phyloP scores from a whole-genome alignment of 148 eudicot species.

The Gaultheria prostrata region DNA sequence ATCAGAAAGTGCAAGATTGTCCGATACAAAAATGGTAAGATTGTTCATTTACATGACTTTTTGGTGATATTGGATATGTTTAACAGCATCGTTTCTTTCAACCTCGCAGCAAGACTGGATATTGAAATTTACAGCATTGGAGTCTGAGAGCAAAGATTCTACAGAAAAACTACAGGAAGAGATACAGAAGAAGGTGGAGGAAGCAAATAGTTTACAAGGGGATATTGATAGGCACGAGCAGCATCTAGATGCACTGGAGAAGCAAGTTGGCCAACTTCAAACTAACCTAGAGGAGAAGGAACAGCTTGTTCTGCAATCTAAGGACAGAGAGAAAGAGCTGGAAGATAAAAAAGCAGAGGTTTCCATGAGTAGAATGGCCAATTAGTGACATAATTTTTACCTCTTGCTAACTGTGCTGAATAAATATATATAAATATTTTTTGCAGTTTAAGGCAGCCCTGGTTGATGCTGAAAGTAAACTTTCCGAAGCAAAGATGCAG shows the following conservation, averaged over 20 bases:
- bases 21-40: constrained; percentile 64
- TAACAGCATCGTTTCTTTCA: neutral
- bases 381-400: constrained; percentile 6
- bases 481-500: constrained; percentile 74
- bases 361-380: constrained; percentile 15
- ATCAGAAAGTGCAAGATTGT: constrained; percentile 44
- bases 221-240: constrained; percentile 48
- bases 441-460: constrained; percentile 57
- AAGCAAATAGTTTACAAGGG: constrained; percentile 48
- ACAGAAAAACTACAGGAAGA: constrained; percentile 55
- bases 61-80: constrained; percentile 2
- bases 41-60: neutral
- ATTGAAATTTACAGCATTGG: constrained; percentile 51
- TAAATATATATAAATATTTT: constrained; percentile 13
- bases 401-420: constrained; percentile 9
- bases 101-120: constrained; percentile 59
- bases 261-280: constrained; percentile 49
- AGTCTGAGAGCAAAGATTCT: constrained; percentile 53
- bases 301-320: constrained; percentile 48
- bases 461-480: constrained; percentile 61
- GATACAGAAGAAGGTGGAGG: constrained; percentile 55
- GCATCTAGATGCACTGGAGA: constrained; percentile 46
- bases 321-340: constrained; percentile 56
- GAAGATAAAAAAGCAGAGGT: constrained; percentile 75
- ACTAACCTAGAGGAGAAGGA: constrained; percentile 57